These are phyloP conservation scores for Teratosphaeria gauchensis DNA, from an alignment of 2,329 filamentous ascomycete species.

Conservation along the genomic window DNA sequence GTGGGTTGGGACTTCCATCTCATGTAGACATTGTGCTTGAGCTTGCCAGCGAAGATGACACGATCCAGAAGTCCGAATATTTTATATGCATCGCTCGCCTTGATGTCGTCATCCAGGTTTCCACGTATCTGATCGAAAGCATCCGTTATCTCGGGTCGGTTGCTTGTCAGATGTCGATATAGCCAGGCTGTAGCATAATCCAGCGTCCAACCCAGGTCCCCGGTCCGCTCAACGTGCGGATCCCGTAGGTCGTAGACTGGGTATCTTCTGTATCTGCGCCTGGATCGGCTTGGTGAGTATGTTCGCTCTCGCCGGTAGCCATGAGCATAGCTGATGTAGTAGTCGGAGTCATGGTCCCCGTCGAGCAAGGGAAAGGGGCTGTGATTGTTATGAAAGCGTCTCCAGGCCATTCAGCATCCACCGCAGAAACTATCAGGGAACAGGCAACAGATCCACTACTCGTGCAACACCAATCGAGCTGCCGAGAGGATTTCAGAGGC, in stretches of 20 bases:
- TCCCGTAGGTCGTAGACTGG: conserved; percentile 10
- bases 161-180: conserved; percentile 24
- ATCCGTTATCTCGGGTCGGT: conserved; percentile 15
- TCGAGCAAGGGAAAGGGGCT: not conserved
- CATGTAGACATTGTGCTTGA: conserved; percentile 30
- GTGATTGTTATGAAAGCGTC: not conserved
- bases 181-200: conserved; percentile 34
- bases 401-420: not conserved
- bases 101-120: conserved; percentile 4
- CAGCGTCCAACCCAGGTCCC: conserved; percentile 31
- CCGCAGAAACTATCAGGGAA: not conserved
- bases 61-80: conserved; percentile 30
- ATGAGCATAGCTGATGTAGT: not conserved
- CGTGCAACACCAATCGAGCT: not conserved
- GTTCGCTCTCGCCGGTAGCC: not conserved
- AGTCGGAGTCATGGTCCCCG: not conserved
- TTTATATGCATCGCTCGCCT: not conserved
- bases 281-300: not conserved
- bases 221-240: conserved; percentile 12
- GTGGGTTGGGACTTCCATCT: conserved; percentile 19
- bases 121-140: conserved; percentile 17
- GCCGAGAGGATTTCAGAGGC: not conserved
- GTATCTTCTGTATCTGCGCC: not conserved
- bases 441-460: not conserved
- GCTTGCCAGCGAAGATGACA: conserved; percentile 27